Evolutionary conservation across 2,329 filamentous ascomycete genomes (phyloP), one percentile per base, ranked within the genome.

Genomic region (Geosmithia flava): DNA sequence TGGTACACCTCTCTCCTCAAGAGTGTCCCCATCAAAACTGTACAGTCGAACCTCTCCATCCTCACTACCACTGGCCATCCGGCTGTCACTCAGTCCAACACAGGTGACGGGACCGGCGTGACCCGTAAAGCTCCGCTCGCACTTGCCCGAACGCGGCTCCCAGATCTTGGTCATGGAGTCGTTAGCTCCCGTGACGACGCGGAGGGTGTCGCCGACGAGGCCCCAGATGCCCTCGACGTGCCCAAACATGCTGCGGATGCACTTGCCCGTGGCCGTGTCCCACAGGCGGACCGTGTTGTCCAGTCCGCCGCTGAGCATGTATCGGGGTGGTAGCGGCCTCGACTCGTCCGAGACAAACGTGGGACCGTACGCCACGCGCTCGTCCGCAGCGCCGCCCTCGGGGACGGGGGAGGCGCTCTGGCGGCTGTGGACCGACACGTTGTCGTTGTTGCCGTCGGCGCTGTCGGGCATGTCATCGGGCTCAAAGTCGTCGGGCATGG

Each of bases 171-270:
- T 86, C 80, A 91, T 94, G 42, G 87, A 83, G 65, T 98, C 93
- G 63, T 97, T 89, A 11, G 87, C 86, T 1, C 90, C 91, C 17
- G 85, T 88, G 15, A 97, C 88, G 16, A 95, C 80, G 11, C 93
- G 81, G 19, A 97, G 70, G 1, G 85, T 90, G 65, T 97, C 91
- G 3, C 87, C 91, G 0, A 86, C 87, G 2, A 98, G 74, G 6
- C 87, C 85, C 93, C 93, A 98, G 19, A 98, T 85, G 30, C 93
- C 93, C 64, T 98, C 93, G 20, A 98, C 78, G 59, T 98, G 93
- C 0, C 93, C 93, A 61, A 97, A 98, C 71, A 96, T 95, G 30
- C 88, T 95, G 52, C 88, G 85, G 33, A 96, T 74, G 58, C 87
- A 95, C 53, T 80, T 80, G 39, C 87, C 88, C 1, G 85, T 85